Base-by-base conservation (phyloP, 306 rosid genomes). In the Ziziphus jujuba region DNA sequence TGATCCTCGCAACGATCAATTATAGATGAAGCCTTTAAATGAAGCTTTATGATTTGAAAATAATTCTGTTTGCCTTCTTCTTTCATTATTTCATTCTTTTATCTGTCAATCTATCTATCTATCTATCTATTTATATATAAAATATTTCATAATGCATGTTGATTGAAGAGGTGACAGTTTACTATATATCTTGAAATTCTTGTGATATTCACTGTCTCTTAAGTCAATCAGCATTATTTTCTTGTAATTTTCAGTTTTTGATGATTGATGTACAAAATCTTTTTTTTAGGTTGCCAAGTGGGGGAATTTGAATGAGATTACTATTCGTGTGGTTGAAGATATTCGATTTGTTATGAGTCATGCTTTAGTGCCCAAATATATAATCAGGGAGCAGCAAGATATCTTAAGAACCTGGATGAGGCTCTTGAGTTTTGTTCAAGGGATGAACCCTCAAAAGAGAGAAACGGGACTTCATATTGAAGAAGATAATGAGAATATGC, bases 291-390 rank as follows among this genome's bases (percentile, higher is more conserved):
- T 87, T 79, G 58, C 81, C 45, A 87, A 43, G 80, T 95, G 87
- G 89, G 84, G 74, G 69, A 72, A 66, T 69, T 81, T 85, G 82
- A 77, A 79, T 56, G 92, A 90, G 25, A 78, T 87, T 43, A 90
- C 97, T 17, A 36, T 87, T 62, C 97, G 99, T 34, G 91, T 91
- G 63, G 70, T 87, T 79, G 97, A 95, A 77, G 99, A 95, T 85
- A 80, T 95, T 80, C 87, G 96, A 48, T 95, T 95, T 87, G 97
- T 89, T 47, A 80, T 95, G 99, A 87, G 95, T 72, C 99, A 95
- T 76, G 75, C 78, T 61, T 70, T 56, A 72, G 97, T 95, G 59
- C 82, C 95, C 65, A 83, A 77, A 79, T 88, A 80, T 65, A 84
- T 87, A 66, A 90, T 87, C 71, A 75, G 77, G 80, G 86, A 87